Conservation (phyloP, 441 rosid species). For the Corymbia citriodora region DNA sequence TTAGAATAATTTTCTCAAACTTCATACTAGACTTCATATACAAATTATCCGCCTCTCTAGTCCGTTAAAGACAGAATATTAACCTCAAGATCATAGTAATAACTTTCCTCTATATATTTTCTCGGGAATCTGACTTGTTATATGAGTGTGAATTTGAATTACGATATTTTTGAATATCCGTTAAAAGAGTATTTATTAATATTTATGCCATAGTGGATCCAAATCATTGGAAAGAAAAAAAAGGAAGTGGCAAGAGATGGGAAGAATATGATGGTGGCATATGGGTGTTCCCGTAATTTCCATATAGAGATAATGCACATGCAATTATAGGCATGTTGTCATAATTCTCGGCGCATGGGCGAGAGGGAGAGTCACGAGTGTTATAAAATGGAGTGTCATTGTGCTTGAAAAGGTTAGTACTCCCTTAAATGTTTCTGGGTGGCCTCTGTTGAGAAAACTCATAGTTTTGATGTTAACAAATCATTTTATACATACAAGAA, state of each 20-base stretch:
- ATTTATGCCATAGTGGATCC: too few relatives aligned
- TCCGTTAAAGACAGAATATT: background rate
- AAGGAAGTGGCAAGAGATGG: too few relatives aligned
- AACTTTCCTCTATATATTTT: too few relatives aligned
- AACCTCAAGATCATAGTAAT: rapidly evolving
- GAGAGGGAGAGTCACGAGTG: background rate
- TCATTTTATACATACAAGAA: too few relatives aligned
- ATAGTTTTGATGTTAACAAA: too few relatives aligned
- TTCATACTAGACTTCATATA: too few relatives aligned
- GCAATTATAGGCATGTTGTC: background rate
- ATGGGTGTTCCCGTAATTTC: background rate
- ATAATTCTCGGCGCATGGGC: background rate
- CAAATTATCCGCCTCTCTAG: background rate
- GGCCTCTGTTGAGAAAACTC: too few relatives aligned
- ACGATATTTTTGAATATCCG: too few relatives aligned
- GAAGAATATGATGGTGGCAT: background rate
- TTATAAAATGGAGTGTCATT: background rate
- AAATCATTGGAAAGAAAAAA: too few relatives aligned
- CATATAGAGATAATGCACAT: background rate
- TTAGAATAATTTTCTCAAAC: background rate
- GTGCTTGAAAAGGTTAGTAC: background rate
- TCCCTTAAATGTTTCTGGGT: background rate
- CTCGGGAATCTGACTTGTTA: too few relatives aligned
- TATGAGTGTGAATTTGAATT: too few relatives aligned
- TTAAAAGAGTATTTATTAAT: too few relatives aligned